Base-by-base conservation (phyloP, 345 rosid genomes). In the Melaleuca quinquenervia region DNA sequence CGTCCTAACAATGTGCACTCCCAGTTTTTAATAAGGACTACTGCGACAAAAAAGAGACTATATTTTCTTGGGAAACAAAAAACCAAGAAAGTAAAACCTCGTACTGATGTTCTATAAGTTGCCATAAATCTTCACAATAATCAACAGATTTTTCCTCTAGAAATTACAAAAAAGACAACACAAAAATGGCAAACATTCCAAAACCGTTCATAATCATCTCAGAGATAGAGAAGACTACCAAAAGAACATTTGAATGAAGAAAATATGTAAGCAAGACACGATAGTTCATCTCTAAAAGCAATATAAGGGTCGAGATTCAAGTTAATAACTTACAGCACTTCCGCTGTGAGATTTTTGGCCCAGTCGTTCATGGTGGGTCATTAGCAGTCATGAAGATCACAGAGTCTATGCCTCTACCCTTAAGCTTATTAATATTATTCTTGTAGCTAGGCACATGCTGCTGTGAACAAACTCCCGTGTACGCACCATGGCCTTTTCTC, bases 371-470 rank as follows among this genome's bases (percentile, higher is more conserved):
- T 41, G 80, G 84, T 87, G 87, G 89, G 41, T 2, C 96, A 86
- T 96, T 96, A 58, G 95, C 92, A 50, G 98, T 93, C 50, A 95
- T 4, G 87, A 98, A 96, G 52, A 95, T 90, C 18, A 96, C 91
- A 20, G 98, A 94, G 85, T 96, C 96, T 84, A 96, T 90, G 86
- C 98, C 98, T 41, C 88, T 96, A 95, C 93, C 88, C 93, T 94
- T 86, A 94, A 95, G n/a, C 41, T 41, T 41, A 4, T 4, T 41
- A 41, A 94, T 87, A 84, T 91, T 93, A 76, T 93, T 93, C 91
- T 92, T 93, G 95, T 92, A 94, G 88, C 99, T 94, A 82, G 98
- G 99, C 62, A 96, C 98, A 90, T 96, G 98, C 93, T 93, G 96
- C 88, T 90, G 94, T 11, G 98, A 95, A 86, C 98, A 96, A 86